Percentiles rank a stretch among this genome's conserved stretches.
Conservation (phyloP, 108 stramenopile species). For the Fistulifera pelliculosa region DNA sequence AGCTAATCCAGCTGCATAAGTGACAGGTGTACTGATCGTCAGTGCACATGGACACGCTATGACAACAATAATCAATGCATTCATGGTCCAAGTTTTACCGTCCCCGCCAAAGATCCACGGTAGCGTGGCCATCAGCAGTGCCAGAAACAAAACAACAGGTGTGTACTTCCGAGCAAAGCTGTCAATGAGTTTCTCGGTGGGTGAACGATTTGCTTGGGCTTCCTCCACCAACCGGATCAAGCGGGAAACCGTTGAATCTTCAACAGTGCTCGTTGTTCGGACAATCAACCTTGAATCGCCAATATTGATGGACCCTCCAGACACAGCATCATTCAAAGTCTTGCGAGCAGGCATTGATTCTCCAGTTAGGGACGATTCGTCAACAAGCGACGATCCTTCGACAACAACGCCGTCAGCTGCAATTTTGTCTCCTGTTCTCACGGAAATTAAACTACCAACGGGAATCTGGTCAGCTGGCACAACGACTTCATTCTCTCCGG, state of each 20-base stretch:
- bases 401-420: conserved; percentile 89
- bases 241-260: conserved; percentile 71
- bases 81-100: conserved; percentile 60
- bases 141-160: conserved; percentile 64
- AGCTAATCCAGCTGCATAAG: conserved; percentile 83
- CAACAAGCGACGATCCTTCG: conserved; percentile 72
- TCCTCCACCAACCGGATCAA: conserved; percentile 75
- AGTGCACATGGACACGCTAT: conserved; percentile 94
- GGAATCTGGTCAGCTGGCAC: conserved; percentile 63
- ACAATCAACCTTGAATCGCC: conserved; percentile 62
- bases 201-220: conserved; percentile 73
- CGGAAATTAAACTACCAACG: conserved; percentile 70
- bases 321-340: conserved; percentile 45
- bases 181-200: conserved; percentile 85
- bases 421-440: conserved; percentile 88
- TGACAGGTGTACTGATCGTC: conserved; percentile 84
- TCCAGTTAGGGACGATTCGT: conserved; percentile 92
- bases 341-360: conserved; percentile 76
- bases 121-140: conserved; percentile 64
- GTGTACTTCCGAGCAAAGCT: conserved; percentile 80
- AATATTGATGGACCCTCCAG: conserved; percentile 79
- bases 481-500: conserved; percentile 44
- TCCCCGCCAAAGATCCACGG: conserved; percentile 70
- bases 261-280: conserved; percentile 57
- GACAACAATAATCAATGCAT: conserved; percentile 82